Evolutionary conservation across 2,329 filamentous ascomycete species (phyloP), one percentile per base, ranked within the genome.

Genomic region (Fusarium gaditjirri): DNA sequence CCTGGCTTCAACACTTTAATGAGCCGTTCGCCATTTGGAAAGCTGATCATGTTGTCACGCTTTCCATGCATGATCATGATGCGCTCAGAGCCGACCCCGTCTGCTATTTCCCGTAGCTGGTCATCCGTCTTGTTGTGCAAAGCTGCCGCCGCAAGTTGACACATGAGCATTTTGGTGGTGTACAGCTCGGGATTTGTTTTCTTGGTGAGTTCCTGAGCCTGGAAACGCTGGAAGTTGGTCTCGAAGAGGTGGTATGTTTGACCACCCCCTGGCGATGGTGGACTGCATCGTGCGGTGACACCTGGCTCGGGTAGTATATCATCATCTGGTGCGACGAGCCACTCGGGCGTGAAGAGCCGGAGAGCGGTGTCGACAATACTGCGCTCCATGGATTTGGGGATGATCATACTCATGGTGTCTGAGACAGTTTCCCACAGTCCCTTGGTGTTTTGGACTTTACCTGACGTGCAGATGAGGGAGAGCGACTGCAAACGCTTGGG

Each of bases 51-150:
- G n/a, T 85, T 84, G 81, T 97, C 94, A 14, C 82, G 81, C 2
- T 87, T 91, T 12, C 94, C 94, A 80, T 97, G 94, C 73, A 95
- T 80, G 9, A 97, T 88, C 75, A 93, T 81, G 71, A 97, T 95
- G 36, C 94, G 84, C 71, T 92, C 88, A 58, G 93, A 86, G 0
- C 93, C 93, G 2, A 97, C 87, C 33, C 80, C 82, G 73, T 94
- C 90, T 0, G 86, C 92, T 54, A 97, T 83, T 70, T 86, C 83
- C 17, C 49, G 67, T 25, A 78, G 70, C 57, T 78, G 76, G 39
- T 81, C 82, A 74, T 93, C 89, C 1, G 86, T 89, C 85, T 97
- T 97, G 80, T 89, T 84, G 80, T 97, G 94, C 88, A 93, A 93
- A 2, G 90, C 92, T 0, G 92, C 93, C 2, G 94, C 94, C 55